A percentile compares a stretch with the other conserved stretches of the same genome.
Conservation (phyloP, 306 rosid genomes). For the Prunus mongolica region DNA sequence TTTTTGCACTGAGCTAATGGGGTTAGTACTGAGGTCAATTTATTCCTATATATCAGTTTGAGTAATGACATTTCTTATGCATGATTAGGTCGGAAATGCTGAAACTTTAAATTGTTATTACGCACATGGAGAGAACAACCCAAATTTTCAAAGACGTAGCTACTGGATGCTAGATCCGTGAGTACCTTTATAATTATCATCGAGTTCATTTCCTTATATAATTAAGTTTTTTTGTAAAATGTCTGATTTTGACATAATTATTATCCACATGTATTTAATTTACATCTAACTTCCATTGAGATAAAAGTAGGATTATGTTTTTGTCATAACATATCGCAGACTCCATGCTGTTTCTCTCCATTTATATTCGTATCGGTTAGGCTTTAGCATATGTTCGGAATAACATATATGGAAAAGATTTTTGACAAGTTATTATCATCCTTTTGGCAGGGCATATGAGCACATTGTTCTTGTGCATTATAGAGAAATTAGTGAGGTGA, state of each 20-base stretch:
- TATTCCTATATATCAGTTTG: constrained; percentile 19
- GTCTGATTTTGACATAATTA: constrained; percentile 1
- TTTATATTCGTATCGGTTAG: not conserved
- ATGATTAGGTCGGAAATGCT: constrained; percentile 77
- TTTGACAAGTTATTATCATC: constrained; percentile 10
- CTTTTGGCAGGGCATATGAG: constrained; percentile 70
- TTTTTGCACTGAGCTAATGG: not conserved
- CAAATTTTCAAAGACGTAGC: constrained; percentile 87
- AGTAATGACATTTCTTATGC: constrained; percentile 26
- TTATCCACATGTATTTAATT: not conserved
- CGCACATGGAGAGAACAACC: constrained; percentile 92
- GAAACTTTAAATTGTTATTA: constrained; percentile 91
- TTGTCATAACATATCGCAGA: not conserved
- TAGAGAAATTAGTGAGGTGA: constrained; percentile 80
- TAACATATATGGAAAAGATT: not conserved
- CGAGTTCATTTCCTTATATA: constrained; percentile 16
- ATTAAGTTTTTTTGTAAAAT: not conserved
- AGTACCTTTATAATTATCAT: constrained; percentile 39
- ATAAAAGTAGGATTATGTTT: not conserved
- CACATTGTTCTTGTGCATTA: constrained; percentile 97
- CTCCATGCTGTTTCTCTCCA: not conserved
- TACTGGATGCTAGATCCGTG: constrained; percentile 97
- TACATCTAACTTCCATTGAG: not conserved
- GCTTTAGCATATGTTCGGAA: not conserved
- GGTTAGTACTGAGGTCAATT: constrained; percentile 12